Base-by-base conservation (phyloP, 805 yeast genomes). In the Vanderwaltozyma polyspora region DNA sequence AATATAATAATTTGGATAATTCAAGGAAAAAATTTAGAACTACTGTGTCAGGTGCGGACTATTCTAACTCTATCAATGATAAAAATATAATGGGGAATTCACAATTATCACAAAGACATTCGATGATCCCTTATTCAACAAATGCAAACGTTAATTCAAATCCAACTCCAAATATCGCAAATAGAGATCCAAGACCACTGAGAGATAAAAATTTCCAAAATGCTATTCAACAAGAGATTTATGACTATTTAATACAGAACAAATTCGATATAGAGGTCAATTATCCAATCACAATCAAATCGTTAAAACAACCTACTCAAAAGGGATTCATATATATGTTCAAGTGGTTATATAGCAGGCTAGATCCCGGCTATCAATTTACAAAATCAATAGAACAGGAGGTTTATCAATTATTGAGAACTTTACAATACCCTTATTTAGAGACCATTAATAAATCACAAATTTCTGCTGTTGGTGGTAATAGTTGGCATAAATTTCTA, bases 381-480 rank as follows among this genome's bases (percentile, higher is more conserved):
- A 65, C 72, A 13, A 73, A 71, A 49, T 66, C 82, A 12, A 68
- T 81, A 23, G 95, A 85, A 42, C 67, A 72, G 31, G 95, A 86
- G 41, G 80, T 85, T 3, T 79, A 76, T 41, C 67, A 70, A 14
- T 59, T 83, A 14, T 60, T 86, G 45, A 78, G 74, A 49, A 66
- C 66, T 25, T 54, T 85, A 40, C 72, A 72, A 32, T 86, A 86
- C 48, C 95, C 96, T 2, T 84, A 79, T 52, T 56, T 84, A 38
- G 93, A 81, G 27, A 64, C 82, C 0, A 76, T 87, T 26, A 82
- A 79, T 55, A 78, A 86, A 49, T 79, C 91, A 1, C 93, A 84
- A 51, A 77, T 86, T 25, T 74, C 86, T 25, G 95, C 95, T 0
- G 95, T 84, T 10, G 95, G 95, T 5, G 94, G 94, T 3, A 76